These are phyloP conservation scores for Ustulina deusta DNA, from an alignment of 2,329 filamentous ascomycete genomes.

Conservation along the genomic window DNA sequence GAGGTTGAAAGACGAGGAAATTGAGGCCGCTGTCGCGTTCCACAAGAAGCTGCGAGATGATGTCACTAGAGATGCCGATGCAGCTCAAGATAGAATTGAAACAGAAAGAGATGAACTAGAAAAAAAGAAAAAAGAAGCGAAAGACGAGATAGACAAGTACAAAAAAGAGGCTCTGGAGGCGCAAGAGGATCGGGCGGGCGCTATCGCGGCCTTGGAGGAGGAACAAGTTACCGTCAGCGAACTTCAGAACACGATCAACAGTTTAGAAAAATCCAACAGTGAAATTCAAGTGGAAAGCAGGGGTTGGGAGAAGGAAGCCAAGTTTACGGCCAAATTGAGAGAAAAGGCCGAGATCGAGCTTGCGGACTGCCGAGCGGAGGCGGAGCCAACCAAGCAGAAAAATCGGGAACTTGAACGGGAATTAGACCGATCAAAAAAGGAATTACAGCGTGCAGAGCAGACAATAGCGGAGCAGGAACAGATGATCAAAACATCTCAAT, in stretches of 20 bases:
- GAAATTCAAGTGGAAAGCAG: background rate
- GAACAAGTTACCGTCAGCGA: background rate
- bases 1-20: background rate
- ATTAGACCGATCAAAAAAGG: background rate
- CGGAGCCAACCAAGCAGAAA: background rate
- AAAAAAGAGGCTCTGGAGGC: background rate
- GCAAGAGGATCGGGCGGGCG: background rate
- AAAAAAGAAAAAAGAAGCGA: background rate
- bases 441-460: background rate
- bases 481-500: background rate
- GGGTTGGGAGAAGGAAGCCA: background rate
- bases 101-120: slow-evolving; percentile 10
- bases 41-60: background rate
- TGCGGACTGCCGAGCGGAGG: background rate
- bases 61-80: background rate
- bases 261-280: background rate
- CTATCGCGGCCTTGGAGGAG: background rate
- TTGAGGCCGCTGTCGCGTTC: background rate
- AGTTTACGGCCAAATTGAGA: background rate
- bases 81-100: background rate
- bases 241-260: background rate
- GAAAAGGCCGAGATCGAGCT: background rate
- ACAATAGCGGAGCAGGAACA: background rate
- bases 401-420: slow-evolving; percentile 5
- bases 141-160: slow-evolving; percentile 1